Evolutionary conservation across 2,329 filamentous ascomycete species (phyloP).

Genomic region (Epichloe bromicola): DNA sequence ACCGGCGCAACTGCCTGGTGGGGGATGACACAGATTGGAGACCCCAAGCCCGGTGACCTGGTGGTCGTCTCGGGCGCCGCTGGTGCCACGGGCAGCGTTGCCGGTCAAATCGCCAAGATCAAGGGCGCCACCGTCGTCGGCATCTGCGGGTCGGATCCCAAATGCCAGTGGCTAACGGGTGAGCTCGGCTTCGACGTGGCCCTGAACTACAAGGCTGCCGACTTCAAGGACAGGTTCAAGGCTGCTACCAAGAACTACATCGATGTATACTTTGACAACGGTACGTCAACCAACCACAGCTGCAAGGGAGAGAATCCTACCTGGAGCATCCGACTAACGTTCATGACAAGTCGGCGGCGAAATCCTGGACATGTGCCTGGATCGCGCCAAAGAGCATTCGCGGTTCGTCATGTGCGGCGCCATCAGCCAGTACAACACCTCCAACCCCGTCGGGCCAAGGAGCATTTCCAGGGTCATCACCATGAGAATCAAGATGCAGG

Average conservation of each 20-base stretch:
- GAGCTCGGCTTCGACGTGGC: conserved; percentile 55
- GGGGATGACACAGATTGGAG: conserved; percentile 55
- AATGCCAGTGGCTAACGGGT: conserved; percentile 51
- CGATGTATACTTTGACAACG: conserved; percentile 62
- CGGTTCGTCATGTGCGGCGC: conserved; percentile 60
- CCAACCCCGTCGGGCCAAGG: conserved; percentile 40
- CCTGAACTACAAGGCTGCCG: conserved; percentile 54
- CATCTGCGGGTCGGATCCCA: conserved; percentile 52
- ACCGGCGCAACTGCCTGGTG: conserved; percentile 68
- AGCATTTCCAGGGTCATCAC: conserved; percentile 38
- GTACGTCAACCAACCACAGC: conserved; percentile 11
- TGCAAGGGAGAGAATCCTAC: not conserved
- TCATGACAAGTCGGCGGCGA: conserved; percentile 47
- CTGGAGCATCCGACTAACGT: not conserved
- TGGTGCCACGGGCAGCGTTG: conserved; percentile 64
- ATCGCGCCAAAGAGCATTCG: conserved; percentile 46
- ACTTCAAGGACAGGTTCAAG: conserved; percentile 47
- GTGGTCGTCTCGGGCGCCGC: conserved; percentile 70
- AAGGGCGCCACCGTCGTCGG: conserved; percentile 51
- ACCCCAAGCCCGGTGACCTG: conserved; percentile 55
- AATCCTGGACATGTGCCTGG: conserved; percentile 53
- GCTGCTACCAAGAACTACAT: conserved; percentile 45
- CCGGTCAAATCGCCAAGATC: conserved; percentile 66
- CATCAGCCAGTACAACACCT: conserved; percentile 56
- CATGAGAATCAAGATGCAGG: conserved; percentile 50